These are phyloP conservation scores for Castanospermum australe DNA, from an alignment of 306 rosid genomes.

Conservation along the genomic window DNA sequence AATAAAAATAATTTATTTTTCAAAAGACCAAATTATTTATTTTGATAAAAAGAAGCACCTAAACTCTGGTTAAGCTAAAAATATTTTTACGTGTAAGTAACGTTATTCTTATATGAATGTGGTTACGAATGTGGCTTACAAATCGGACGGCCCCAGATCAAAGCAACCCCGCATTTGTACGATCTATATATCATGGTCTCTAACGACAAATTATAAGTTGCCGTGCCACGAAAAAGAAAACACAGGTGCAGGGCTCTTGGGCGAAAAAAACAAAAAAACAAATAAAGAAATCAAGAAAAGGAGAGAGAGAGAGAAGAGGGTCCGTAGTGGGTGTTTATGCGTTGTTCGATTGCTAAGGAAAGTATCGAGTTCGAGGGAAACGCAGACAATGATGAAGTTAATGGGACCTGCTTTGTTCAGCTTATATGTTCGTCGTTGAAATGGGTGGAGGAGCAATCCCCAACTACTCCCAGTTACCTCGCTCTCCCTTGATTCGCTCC, in stretches of 20 bases:
- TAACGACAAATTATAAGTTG: background rate
- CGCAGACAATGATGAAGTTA: conserved; percentile 25
- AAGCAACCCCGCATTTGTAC: background rate
- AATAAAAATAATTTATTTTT: no score
- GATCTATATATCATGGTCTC: background rate
- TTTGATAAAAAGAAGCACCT: no score
- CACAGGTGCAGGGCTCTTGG: no score
- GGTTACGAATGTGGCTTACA: no score
- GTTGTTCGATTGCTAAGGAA: conserved; percentile 55
- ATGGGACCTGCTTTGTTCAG: conserved; percentile 25
- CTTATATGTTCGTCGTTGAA: conserved; percentile 27
- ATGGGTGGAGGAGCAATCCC: conserved; percentile 49
- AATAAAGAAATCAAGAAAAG: background rate
- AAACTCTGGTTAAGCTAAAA: no score
- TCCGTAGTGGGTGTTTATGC: conserved; percentile 24
- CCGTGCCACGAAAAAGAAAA: background rate
- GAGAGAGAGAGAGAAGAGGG: background rate
- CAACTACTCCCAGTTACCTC: conserved; percentile 32
- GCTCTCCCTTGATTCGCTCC: conserved; percentile 46
- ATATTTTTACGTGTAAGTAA: no score
- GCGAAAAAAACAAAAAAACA: background rate
- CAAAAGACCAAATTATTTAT: no score
- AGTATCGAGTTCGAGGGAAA: conserved; percentile 47
- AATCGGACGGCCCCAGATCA: background rate
- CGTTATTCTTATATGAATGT: no score